Conservation (phyloP, 192 early-diverging fungal genomes). For the Phycomyces nitens region DNA sequence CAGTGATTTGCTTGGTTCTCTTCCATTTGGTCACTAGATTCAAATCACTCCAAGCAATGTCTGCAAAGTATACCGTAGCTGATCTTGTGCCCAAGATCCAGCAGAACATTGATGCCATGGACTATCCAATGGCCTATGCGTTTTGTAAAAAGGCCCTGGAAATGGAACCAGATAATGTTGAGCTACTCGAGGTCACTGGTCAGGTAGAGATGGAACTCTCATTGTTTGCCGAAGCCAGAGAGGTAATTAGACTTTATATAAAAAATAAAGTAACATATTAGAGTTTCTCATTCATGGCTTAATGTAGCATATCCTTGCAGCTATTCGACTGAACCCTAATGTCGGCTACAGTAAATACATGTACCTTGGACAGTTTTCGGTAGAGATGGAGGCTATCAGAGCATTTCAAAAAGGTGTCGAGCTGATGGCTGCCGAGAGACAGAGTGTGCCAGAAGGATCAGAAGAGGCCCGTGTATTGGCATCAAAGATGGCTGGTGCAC, state of each 20-base stretch:
- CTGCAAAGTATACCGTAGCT: slow-evolving; percentile 45
- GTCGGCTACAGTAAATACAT: slow-evolving; percentile 77
- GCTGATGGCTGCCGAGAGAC: slow-evolving; percentile 56
- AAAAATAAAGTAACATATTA: slow-evolving; percentile 11
- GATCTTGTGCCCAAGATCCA: slow-evolving; percentile 60
- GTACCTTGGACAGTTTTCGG: slow-evolving; percentile 78
- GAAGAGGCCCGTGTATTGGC: slow-evolving; percentile 44
- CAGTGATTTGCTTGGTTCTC: too few species aligned
- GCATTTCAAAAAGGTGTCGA: slow-evolving; percentile 72
- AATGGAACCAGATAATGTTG: slow-evolving; percentile 53
- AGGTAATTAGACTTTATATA: slow-evolving; percentile 33
- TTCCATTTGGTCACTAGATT: too few species aligned
- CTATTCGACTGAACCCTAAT: slow-evolving; percentile 65
- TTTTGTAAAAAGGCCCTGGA: slow-evolving; percentile 68
- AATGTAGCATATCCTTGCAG: slow-evolving; percentile 57
- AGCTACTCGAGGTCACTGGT: slow-evolving; percentile 66
- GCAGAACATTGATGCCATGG: slow-evolving; percentile 70
- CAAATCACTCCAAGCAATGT: background rate
- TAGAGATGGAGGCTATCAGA: slow-evolving; percentile 61
- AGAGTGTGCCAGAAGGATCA: slow-evolving; percentile 34
- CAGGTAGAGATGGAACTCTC: slow-evolving; percentile 75
- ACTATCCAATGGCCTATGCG: slow-evolving; percentile 67
- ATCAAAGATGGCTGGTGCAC: slow-evolving; percentile 75
- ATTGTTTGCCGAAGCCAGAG: slow-evolving; percentile 59
- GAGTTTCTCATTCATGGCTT: background rate